Evolutionary conservation across 768 basidiomycete species (phyloP).

Genomic region (Russula earlei): DNA sequence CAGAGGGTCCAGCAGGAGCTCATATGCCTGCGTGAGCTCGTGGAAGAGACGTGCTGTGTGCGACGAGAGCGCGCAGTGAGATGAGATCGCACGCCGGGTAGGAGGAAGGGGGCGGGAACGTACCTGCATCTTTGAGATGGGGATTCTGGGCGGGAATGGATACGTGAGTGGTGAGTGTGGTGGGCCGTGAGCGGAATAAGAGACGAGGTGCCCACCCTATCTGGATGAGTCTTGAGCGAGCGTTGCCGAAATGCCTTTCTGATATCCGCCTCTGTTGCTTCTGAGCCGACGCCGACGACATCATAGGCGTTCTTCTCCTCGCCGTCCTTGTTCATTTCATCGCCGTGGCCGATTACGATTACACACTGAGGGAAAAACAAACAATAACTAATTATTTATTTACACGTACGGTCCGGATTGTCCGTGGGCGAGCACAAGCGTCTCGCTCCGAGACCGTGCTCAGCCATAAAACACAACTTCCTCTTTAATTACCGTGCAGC

Average conservation of each 20-base stretch:
- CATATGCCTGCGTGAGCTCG: constrained; percentile 72
- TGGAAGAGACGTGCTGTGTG: constrained; percentile 54
- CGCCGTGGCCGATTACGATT: too few relatives aligned
- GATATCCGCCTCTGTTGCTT: constrained; percentile 70
- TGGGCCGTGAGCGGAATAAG: not conserved
- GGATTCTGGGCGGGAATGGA: constrained; percentile 43
- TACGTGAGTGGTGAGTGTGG: constrained; percentile 9
- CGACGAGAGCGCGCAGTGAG: constrained; percentile 30
- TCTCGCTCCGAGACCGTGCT: too few relatives aligned
- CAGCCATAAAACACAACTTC: too few relatives aligned
- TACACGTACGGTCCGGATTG: too few relatives aligned
- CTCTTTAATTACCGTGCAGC: too few relatives aligned
- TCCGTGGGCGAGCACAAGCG: too few relatives aligned
- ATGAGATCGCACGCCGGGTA: not conserved
- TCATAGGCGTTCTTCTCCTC: constrained; percentile 69
- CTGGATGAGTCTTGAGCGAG: constrained; percentile 82
- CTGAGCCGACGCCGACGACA: constrained; percentile 47
- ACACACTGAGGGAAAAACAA: too few relatives aligned
- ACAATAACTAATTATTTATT: too few relatives aligned
- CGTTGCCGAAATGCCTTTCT: constrained; percentile 68
- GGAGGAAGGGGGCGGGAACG: constrained; percentile 11
- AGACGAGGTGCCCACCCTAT: constrained; percentile 40
- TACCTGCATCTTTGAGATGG: constrained; percentile 72
- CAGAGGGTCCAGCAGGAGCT: constrained; percentile 71
- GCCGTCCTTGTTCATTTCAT: not conserved